Percentiles rank a stretch among this genome's conserved stretches.
Conservation (phyloP, 768 basidiomycete genomes). For the Termitomyces sp. region DNA sequence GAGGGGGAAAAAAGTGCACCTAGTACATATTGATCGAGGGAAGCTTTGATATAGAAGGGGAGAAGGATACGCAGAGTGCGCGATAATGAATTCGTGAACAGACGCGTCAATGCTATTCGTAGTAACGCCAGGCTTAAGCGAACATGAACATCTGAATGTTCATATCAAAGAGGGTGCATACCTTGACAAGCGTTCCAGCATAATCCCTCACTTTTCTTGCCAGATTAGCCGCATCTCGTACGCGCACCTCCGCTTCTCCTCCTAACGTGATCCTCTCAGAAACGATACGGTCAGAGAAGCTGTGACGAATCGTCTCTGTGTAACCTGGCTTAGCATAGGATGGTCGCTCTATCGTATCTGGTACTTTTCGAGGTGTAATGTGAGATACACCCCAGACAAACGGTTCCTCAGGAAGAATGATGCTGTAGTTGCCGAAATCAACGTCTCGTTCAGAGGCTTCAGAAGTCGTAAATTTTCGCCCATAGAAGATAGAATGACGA, state of each 20-base stretch:
- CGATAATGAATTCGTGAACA: slow-evolving; percentile 68
- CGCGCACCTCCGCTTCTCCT: slow-evolving; percentile 41
- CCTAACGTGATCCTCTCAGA: slow-evolving; percentile 42
- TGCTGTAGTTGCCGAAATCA: slow-evolving; percentile 48
- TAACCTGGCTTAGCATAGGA: slow-evolving; percentile 37
- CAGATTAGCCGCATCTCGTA: slow-evolving; percentile 51
- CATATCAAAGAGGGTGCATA: slow-evolving; percentile 21
- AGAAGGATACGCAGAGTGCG: slow-evolving; percentile 77
- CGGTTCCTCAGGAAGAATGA: slow-evolving; percentile 65
- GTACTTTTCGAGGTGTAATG: slow-evolving; percentile 53
- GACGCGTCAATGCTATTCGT: slow-evolving; percentile 70
- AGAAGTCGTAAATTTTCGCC: not conserved
- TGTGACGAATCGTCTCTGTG: not conserved
- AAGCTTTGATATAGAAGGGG: slow-evolving; percentile 74
- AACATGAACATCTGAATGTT: not conserved
- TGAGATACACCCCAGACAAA: slow-evolving; percentile 61
- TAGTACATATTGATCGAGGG: slow-evolving; percentile 76
- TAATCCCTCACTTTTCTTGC: slow-evolving; percentile 54
- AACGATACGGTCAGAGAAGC: not conserved
- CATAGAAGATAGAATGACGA: not conserved
- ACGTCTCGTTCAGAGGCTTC: slow-evolving; percentile 14
- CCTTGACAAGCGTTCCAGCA: slow-evolving; percentile 49
- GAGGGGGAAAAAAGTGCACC: slow-evolving; percentile 20
- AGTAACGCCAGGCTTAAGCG: slow-evolving; percentile 56
- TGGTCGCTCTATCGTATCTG: slow-evolving; percentile 49